Evolutionary conservation across 805 yeast species (phyloP).

Genomic region (Kazachstania bromeliacearum): DNA sequence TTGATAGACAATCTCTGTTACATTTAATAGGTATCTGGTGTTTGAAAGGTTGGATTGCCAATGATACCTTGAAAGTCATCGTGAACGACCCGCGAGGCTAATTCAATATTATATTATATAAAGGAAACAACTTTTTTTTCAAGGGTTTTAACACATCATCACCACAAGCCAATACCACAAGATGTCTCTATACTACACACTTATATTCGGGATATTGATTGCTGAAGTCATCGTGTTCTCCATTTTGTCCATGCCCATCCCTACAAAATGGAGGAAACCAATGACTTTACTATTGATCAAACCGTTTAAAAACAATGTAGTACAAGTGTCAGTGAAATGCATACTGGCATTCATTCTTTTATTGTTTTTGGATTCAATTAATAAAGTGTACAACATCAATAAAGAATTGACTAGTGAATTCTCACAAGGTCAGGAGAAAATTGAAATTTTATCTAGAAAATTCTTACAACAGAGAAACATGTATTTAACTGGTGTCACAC

Average conservation of each 20-base stretch:
- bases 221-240: constrained; percentile 73
- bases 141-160: too few relatives aligned
- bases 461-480: constrained; percentile 95
- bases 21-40: not conserved
- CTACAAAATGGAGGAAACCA: constrained; percentile 61
- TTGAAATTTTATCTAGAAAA: constrained; percentile 82
- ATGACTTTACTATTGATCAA: constrained; percentile 52
- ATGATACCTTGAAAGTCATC: not conserved
- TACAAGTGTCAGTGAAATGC: constrained; percentile 72
- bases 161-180: not conserved
- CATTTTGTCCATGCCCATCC: constrained; percentile 76
- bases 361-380: constrained; percentile 79
- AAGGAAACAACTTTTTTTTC: not conserved
- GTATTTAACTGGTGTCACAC: constrained; percentile 91
- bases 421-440: constrained; percentile 41
- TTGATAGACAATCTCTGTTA: not conserved
- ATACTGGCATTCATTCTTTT: constrained; percentile 74
- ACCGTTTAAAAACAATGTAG: constrained; percentile 62
- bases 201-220: constrained; percentile 67
- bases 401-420: constrained; percentile 20
- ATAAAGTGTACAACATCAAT: constrained; percentile 64
- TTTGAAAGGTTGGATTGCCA: not conserved
- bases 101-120: not conserved
- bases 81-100: not conserved
- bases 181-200: constrained; percentile 26